Base-by-base conservation (phyloP, 495 filamentous ascomycete species). In the Annulohypoxylon bovei region DNA sequence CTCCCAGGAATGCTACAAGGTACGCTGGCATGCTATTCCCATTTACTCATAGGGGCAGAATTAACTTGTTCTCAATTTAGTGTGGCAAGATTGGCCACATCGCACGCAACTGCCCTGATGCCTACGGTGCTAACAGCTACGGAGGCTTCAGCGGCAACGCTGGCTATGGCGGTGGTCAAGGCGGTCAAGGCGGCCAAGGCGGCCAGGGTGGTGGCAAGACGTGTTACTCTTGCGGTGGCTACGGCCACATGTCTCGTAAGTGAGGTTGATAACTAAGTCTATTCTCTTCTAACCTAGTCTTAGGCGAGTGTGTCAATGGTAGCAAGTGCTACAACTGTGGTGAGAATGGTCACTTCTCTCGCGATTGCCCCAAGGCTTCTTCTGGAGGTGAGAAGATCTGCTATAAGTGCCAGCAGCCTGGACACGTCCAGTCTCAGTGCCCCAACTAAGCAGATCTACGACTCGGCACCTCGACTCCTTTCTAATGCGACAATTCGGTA, bases 291-390 rank as follows among this genome's bases (percentile, higher is more conserved):
- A 72, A 76, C 57, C 8, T 20, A 35, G 27, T 14, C 40, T 11
- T 58, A 86, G 84, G 85, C 71, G 95, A 98, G 81, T 99, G 95
- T 83, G 97, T 96, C 50, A 95, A 98, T 76, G 95, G 95, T 61
- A 94, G 94, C 85, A 98, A 98, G 87, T 99, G 95, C 89, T 99
- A 99, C 90, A 98, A 98, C 88, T 99, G 95, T 78, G 95, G 95
- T 65, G 92, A 96, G 81, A 90, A 93, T 55, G 95, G 95, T 67
- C 95, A 98, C 81, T 87, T 98, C 72, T 94, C 92, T 65, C 92
- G 95, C 60, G 95, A 99, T 77, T 99, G 95, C 87, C 92, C 93
- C 59, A 92, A 93, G 71, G 95, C 97, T 81, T 89, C 90, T 52
- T 87, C 88, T 65, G 78, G 76, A 47, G 88, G 88, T 76, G 95